These are phyloP conservation scores for Afroboletus lepidellus DNA, from an alignment of 1,284 basidiomycete species.

Conservation along the genomic window DNA sequence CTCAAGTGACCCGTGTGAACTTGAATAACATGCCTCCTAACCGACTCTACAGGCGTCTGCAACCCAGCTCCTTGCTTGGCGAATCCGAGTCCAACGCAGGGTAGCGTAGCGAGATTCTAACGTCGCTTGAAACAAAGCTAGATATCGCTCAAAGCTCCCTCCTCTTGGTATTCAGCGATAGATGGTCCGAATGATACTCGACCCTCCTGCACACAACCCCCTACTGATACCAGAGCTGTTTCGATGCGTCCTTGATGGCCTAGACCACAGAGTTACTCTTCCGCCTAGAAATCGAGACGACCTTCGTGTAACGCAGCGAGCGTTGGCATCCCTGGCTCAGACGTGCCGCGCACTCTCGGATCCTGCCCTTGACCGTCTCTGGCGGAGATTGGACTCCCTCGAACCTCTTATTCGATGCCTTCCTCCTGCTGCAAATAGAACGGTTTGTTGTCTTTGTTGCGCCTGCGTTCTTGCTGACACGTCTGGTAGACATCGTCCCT, in stretches of 20 bases:
- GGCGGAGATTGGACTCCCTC: neutral
- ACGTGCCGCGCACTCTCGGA: slow-evolving; percentile 5
- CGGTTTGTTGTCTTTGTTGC: neutral
- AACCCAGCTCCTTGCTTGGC: no score
- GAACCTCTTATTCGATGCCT: neutral
- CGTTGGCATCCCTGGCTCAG: slow-evolving; percentile 1
- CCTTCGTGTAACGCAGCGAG: neutral
- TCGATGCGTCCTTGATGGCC: neutral
- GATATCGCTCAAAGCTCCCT: neutral
- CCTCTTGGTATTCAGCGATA: neutral
- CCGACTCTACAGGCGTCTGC: no score
- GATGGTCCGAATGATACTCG: neutral
- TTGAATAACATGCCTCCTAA: no score
- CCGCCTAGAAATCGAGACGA: neutral
- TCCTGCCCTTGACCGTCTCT: slow-evolving; percentile 6
- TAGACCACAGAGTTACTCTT: neutral
- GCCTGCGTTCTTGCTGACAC: neutral
- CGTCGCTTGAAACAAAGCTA: no score
- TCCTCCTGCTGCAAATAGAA: neutral
- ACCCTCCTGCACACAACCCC: neutral
- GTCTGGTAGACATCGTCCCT: neutral
- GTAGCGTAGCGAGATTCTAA: no score
- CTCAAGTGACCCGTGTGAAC: no score
- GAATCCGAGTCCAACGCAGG: no score
- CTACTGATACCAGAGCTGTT: neutral